Conservation (phyloP, 306 rosid species). For the Cucurbita ficifolia region DNA sequence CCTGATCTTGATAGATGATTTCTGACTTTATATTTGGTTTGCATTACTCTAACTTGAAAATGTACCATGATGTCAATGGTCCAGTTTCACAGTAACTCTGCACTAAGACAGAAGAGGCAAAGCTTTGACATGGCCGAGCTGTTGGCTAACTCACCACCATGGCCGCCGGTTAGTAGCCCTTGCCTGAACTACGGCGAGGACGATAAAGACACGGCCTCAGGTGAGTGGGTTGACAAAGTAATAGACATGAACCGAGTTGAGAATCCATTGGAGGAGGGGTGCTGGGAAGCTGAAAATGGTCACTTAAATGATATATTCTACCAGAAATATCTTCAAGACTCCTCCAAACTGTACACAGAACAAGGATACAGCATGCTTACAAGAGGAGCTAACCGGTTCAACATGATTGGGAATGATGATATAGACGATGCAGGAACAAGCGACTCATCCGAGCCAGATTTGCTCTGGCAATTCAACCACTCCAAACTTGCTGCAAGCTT, state of each 20-base stretch:
- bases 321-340: slow-evolving; percentile 78
- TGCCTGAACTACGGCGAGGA: slow-evolving; percentile 51
- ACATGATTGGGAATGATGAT: slow-evolving; percentile 49
- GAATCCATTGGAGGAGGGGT: slow-evolving; percentile 39
- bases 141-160: slow-evolving; percentile 65
- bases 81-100: slow-evolving; percentile 45
- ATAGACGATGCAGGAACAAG: slow-evolving; percentile 84
- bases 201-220: slow-evolving; percentile 52
- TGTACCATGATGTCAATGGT: background rate
- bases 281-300: slow-evolving; percentile 69
- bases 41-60: background rate
- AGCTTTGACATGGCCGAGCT: slow-evolving; percentile 82
- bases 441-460: slow-evolving; percentile 85
- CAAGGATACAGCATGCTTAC: slow-evolving; percentile 47
- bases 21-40: background rate
- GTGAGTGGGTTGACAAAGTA: slow-evolving; percentile 93
- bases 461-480: slow-evolving; percentile 84
- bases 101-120: slow-evolving; percentile 39
- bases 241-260: slow-evolving; percentile 49
- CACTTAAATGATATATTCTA: slow-evolving; percentile 48
- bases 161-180: slow-evolving; percentile 69
- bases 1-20: background rate
- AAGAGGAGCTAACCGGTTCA: slow-evolving; percentile 46
- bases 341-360: slow-evolving; percentile 50
- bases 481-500: slow-evolving; percentile 34